phyloP scores from a whole-genome alignment of 805 yeast genomes.

The Maudiozyma barnettii region DNA sequence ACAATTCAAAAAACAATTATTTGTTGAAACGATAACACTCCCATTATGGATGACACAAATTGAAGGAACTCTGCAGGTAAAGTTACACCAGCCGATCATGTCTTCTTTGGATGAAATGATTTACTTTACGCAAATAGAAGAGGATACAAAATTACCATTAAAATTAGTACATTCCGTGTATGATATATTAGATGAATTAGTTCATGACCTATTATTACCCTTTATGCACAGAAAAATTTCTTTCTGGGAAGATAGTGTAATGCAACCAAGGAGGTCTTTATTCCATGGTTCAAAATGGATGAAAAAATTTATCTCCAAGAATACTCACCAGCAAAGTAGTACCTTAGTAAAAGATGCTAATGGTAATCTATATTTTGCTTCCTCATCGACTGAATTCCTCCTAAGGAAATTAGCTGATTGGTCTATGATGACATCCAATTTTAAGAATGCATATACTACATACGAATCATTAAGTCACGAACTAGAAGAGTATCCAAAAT shows the following conservation, averaged over 20 bases:
- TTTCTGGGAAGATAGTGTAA: slow-evolving; percentile 75
- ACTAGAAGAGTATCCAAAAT: slow-evolving; percentile 42
- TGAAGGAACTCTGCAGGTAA: slow-evolving; percentile 6
- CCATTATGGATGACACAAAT: slow-evolving; percentile 20
- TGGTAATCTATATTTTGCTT: slow-evolving; percentile 49
- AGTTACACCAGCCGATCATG: slow-evolving; percentile 26
- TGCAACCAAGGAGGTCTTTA: slow-evolving; percentile 67
- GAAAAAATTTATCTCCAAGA: slow-evolving; percentile 28
- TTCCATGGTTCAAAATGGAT: slow-evolving; percentile 59
- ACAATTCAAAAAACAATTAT: slow-evolving; percentile 34
- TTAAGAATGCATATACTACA: slow-evolving; percentile 69
- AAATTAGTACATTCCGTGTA: slow-evolving; percentile 18
- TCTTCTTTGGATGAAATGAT: slow-evolving; percentile 22
- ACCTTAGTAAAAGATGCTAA: slow-evolving; percentile 35
- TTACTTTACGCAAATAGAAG: slow-evolving; percentile 9
- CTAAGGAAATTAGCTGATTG: slow-evolving; percentile 84
- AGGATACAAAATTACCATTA: slow-evolving; percentile 11
- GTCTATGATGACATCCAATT: slow-evolving; percentile 85
- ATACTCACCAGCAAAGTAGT: slow-evolving; percentile 8
- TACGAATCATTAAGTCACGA: slow-evolving; percentile 79
- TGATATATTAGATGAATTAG: slow-evolving; percentile 17
- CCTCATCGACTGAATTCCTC: slow-evolving; percentile 58
- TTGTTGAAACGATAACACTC: slow-evolving; percentile 26
- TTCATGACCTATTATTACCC: slow-evolving; percentile 40
- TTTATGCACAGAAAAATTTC: slow-evolving; percentile 79